phyloP scores from a whole-genome alignment of 1,284 basidiomycete genomes.

The Ceratobasidium sp. region DNA sequence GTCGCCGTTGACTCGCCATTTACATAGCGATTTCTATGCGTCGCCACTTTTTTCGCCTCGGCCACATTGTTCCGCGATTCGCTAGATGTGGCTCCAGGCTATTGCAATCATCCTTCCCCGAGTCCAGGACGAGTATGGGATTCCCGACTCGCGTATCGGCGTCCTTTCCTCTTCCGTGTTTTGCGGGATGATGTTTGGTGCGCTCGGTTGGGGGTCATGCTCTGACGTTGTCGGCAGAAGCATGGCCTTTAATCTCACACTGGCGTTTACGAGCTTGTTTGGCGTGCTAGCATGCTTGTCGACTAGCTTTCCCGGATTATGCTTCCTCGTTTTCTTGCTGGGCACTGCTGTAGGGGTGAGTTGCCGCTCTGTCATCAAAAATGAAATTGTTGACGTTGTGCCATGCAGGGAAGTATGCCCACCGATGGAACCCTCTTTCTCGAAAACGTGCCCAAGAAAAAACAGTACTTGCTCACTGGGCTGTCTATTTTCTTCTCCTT shows the following conservation, averaged over 20 bases:
- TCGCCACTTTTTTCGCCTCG: background rate
- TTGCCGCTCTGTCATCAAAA: constrained; percentile 36
- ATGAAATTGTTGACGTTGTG: background rate
- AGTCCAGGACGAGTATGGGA: constrained; percentile 84
- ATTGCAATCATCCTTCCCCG: constrained; percentile 91
- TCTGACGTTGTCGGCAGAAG: constrained; percentile 86
- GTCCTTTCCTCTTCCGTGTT: constrained; percentile 81
- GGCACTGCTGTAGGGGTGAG: constrained; percentile 89
- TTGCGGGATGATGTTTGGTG: constrained; percentile 96
- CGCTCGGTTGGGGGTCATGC: constrained; percentile 81
- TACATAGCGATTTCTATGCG: constrained; percentile 14
- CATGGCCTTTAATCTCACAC: constrained; percentile 89
- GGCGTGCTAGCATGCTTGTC: constrained; percentile 77
- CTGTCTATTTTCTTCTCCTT: constrained; percentile 96
- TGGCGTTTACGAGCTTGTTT: constrained; percentile 89
- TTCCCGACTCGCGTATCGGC: constrained; percentile 78
- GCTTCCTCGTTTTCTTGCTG: constrained; percentile 81
- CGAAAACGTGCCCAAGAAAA: constrained; percentile 90
- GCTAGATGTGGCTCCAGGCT: constrained; percentile 87
- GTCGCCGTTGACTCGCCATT: constrained; percentile 23
- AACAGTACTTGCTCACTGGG: constrained; percentile 91
- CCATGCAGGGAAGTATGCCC: constrained; percentile 84
- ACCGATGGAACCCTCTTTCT: constrained; percentile 94
- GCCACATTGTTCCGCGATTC: background rate
- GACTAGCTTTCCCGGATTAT: constrained; percentile 74